Evolutionary conservation across 805 yeast genomes (phyloP), one percentile per base, ranked within the genome.

Genomic region (Saturnispora serradocipensis): DNA sequence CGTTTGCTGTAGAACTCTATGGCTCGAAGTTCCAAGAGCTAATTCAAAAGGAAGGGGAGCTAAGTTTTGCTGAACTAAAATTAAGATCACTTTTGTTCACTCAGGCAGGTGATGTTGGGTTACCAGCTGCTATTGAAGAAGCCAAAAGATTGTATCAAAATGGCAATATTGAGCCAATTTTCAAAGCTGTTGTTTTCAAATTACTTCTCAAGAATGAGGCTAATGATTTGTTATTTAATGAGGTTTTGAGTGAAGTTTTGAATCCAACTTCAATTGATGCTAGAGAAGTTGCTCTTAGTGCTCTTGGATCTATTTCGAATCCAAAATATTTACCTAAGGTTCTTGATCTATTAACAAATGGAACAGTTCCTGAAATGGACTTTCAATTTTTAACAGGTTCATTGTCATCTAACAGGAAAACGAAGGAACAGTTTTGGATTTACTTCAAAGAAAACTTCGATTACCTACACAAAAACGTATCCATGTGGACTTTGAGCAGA

Each of bases 301-400:
- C 86, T 0, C 64, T 82, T 45, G 86, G 87, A 1, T 63, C 68
- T 16, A 68, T 75, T 20, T 56, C 67, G 36, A 69, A 71, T 30
- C 58, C 61, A 9, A 67, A 63, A 13, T 67, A 71, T 28, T 66
- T 77, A 25, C 58, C 64, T n/a, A 61, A 61, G 46, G 64, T 77
- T 46, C 57, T 80, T n/a, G 62, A 57, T 0, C 58, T 72, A 52
- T 62, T 79, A 32, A 61, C 73, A 43, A 70, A 77, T 36, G 71
- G 72, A 2, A 61, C 69, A 38, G 71, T 82, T 35, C 79, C 80
- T 0, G 72, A 71, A 24, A 83, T 82, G 83, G 85, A 82, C 59
- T 71, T 76, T 18, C 79, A 77, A 58, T 77, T 74, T 59, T 66
- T 81, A 48, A 75, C 76, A 3, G 62, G 60, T 8, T 64, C 77